Evolutionary conservation across 2,329 filamentous ascomycete genomes (phyloP), one percentile per base, ranked within the genome.

Genomic region (Aspergillus jensenii): DNA sequence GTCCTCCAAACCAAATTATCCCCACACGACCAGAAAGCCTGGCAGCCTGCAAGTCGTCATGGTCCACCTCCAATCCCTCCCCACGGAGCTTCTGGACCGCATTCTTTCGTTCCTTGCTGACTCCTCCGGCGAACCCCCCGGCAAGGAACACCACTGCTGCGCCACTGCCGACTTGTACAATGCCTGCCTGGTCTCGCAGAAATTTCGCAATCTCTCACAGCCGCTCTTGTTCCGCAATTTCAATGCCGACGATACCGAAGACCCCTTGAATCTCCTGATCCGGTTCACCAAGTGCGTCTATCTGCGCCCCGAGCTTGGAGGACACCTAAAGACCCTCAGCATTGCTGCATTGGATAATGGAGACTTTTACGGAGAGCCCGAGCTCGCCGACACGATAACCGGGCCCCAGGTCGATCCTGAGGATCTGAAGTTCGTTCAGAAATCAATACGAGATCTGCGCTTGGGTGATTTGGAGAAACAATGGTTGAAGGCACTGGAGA

Each of bases 141-240:
- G 27, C 7, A 35, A 31, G 12, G 23, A 44, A 21, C 15, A 43
- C 21, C 14, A 47, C 3, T 37, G 45, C 17, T 27, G 40, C 8
- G 53, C 31, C 12, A 50, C 15, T 15, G 27, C 21, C 11, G 43
- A 47, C 14, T 33, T 69, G 27, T 43, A 37, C 45, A 61, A 60
- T 33, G 11, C 60, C 9, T 69, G 67, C 19, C 52, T 68, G 21
- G 67, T 68, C 17, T 68, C 61, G 6, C 62, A 44, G 12, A 43
- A 44, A 23, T 62, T 66, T 21, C 59, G 67, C 15, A 59, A 63
- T 3, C 27, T 68, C 7, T 62, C 62, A 2, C 67, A 69, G 40
- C 66, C 67, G 44, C 37, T 68, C n/a, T 47, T 69, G 11, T 68
- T 64, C 45, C 46, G 51, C 11, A 11, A 63, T 5, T 58, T 68